Conservation (phyloP, 208 protist genomes). For the Novymonas esmeraldas region DNA sequence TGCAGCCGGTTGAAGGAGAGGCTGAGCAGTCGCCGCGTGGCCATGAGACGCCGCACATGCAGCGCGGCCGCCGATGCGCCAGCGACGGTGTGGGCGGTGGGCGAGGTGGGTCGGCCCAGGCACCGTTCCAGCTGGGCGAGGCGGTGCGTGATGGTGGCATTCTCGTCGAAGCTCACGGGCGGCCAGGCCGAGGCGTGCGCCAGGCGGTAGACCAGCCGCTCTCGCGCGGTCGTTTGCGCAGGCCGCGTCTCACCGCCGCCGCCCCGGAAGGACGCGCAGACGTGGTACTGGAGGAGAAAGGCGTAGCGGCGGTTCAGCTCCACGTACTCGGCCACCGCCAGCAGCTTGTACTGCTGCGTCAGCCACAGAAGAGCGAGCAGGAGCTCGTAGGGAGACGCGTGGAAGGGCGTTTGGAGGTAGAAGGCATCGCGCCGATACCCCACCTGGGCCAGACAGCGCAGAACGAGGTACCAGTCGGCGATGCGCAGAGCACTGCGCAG, state of each 20-base stretch:
- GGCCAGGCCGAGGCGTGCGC: conserved; percentile 59
- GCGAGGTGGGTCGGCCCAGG: conserved; percentile 11
- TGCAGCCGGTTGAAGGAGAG: conserved; percentile 67
- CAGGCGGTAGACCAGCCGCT: conserved; percentile 45
- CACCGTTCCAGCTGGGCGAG: conserved; percentile 50
- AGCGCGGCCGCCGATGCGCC: background rate
- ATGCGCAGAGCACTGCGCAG: conserved; percentile 33
- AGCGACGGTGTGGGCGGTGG: background rate
- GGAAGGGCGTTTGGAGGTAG: conserved; percentile 61
- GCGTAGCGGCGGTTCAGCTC: conserved; percentile 48
- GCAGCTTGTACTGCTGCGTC: conserved; percentile 64
- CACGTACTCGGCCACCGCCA: conserved; percentile 72
- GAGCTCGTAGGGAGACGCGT: conserved; percentile 58
- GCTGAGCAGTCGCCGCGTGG: conserved; percentile 50
- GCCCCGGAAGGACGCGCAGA: conserved; percentile 5
- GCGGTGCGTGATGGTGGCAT: conserved; percentile 41
- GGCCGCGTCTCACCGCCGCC: background rate
- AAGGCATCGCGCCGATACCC: conserved; percentile 70
- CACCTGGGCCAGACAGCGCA: conserved; percentile 57
- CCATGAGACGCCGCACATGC: conserved; percentile 52
- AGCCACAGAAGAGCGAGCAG: conserved; percentile 82
- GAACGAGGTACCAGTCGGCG: conserved; percentile 50
- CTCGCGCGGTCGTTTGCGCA: conserved; percentile 7
- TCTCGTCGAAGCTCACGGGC: conserved; percentile 65
- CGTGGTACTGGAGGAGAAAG: conserved; percentile 56